Evolutionary conservation across 352 stramenopile genomes (phyloP), one percentile per base, ranked within the genome.

Genomic region (Phytopythium delawarense): DNA sequence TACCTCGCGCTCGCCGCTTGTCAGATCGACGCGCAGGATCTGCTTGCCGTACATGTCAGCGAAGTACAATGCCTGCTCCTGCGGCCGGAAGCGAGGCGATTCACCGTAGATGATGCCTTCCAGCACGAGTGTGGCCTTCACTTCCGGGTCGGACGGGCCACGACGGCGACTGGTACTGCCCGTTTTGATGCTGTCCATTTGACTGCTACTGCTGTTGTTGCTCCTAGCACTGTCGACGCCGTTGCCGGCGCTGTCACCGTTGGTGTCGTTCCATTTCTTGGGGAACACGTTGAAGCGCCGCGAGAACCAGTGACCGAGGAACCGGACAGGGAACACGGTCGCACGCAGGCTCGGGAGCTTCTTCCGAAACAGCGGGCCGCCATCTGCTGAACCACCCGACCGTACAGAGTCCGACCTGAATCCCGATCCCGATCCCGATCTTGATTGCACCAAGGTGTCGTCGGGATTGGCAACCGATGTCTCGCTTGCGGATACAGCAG

Each of bases 21-120:
- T 46, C 25, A 89, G 63, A n/a, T 81, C 72, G 57, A 84, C 88
- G 62, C 79, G 79, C 58, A 84, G 55, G 35, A 91, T 75, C 61
- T 84, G 71, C 42, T 82, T 73, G 34, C 64, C 75, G 62, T 78
- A 77, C 78, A 89, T 91, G 46, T 91, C 82, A 13, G 68, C 70
- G 54, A 87, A 89, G 59, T 89, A 91, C 20, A 91, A 34, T n/a
- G 79, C 76, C 2, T 75, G 65, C 11, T 84, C 74, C 7, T 68
- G 18, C 32, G 75, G 11, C 32, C 78, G 79, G 59, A 89, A 91
- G 50, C 82, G 82, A 32, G 78, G 82, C 0, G 72, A 72, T 70
- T 89, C 78, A 7, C 79, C 81, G 39, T 76, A 89, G 37, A 87
- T 61, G 57, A 84, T 57, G 32, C 48, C 72, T 48, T 80, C 72